Base-by-base conservation (phyloP, 177 flowering plant genomes). In the Vitis hybrid region DNA sequence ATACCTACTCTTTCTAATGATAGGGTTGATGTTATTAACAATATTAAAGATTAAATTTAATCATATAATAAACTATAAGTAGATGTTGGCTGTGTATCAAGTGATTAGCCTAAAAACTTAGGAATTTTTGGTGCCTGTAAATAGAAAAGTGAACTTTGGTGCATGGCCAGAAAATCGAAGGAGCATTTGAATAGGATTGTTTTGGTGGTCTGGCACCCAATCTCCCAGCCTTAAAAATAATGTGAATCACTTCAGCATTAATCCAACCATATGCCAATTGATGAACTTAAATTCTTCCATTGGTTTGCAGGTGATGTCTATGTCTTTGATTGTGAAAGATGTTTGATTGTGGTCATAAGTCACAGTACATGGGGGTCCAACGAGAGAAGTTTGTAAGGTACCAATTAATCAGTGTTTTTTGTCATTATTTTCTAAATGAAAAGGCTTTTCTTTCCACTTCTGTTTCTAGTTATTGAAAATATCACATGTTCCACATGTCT, bases 331-430 rank as follows among this genome's bases (percentile, higher is more conserved):
- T 65, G 49, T 61, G 54, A 75, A 80, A 49, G 68, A 93, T 93
- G 98, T 85, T 90, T 50, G 91, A 91, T 76, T 81, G 85, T 80
- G 91, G 90, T 56, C 80, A 83, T 76, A 89, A 88, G 78, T 74
- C 91, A 26, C 86, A 87, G 53, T 81, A 70, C 68, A 70, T 86
- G 66, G 82, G 82, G 74, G 94, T 94, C 16, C 94, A 87, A 67
- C 78, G 80, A 61, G 94, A 92, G 82, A 94, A 88, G 69, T 94
- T 94, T 83, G 90, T 80, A 63, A 92, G 98, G 98, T 93, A 84
- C 66, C 65, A 8, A 19, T 11, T 54, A 16, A 14, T 19, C 49
- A 3, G 15, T 65, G 39, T 48, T 66, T 57, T 61, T 14, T 67
- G 10, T 58, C 54, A 51, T 22, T 39, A 49, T 56, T 5, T 26